Base-by-base conservation (phyloP, 2,329 filamentous ascomycete species). In the Capronia epimyces region DNA sequence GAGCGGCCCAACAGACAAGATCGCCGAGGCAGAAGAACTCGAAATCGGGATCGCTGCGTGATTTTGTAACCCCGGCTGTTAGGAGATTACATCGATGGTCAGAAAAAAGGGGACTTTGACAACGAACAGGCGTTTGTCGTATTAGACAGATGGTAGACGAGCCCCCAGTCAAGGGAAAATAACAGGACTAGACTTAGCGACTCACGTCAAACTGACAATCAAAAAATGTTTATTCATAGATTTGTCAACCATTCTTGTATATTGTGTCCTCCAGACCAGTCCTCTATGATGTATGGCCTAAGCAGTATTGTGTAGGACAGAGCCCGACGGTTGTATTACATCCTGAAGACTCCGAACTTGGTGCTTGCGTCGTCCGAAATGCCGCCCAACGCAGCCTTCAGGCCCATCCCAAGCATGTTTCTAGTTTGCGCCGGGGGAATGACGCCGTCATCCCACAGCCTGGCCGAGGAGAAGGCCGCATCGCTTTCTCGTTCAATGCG, bases 401-500 rank as follows among this genome's bases (percentile, higher is more conserved):
- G 67, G n/a, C 84, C 84, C 48, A 89, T 65, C 0, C 84, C 87
- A 2, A 91, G 74, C 57, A 89, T 85, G 40, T 76, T 74, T 62
- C 87, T 75, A 22, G 87, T 90, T 58, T 90, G 84, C 56, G 84
- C 81, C 0, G 87, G 87, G 1, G 83, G 84, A 45, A 91, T 90
- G 32, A 91, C 79, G 12, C 87, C 87, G 61, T 91, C 87, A 62
- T 91, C 91, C 93, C 93, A 98, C 62, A 97, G 70, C 56, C 91
- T 79, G 3, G 93, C 91, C 25, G 84, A 89, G 1, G 89, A 93
- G 69, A 89, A 97, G 0, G 86, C 82, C 0, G 89, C 89, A 61
- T 95, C 87, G 48, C 87, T 95, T 74, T 97, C 91, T 45, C 78
- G 77, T 66, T 97, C 91, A 61, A 98, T 97, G 40, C 91, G 78